Base-by-base conservation (phyloP, 805 yeast species). In the Hanseniaspora thailandica region DNA sequence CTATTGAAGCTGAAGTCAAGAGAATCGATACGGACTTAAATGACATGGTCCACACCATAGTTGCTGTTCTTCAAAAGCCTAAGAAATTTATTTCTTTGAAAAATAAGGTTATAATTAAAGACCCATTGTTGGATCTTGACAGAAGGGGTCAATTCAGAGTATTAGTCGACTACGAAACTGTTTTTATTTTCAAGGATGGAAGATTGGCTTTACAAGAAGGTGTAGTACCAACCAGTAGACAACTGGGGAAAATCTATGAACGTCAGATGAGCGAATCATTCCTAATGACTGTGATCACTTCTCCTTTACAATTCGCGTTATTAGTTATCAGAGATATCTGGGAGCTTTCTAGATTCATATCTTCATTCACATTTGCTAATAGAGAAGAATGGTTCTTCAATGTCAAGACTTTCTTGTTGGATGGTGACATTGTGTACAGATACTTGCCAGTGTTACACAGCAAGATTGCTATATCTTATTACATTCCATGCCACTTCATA, bases 11-110 rank as follows among this genome's bases (percentile, higher is more conserved):
- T 34, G 51, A 47, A n/a, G 28, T 30, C 30, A 38, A 35, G 13
- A 47, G 51, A 38, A 38, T 47, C 5, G 51, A 47, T 20, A n/a
- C 51, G 12, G 51, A 47, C n/a, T 15, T 47, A 36, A 26, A 36
- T 17, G 10, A 25, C 5, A 47, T 47, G 51, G 23, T 47, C 4
- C 43, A 47, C 12, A 28, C 13, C 3, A 28, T 47, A 13, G 31
- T 36, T n/a, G 7, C 28, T 2, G 39, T 20, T 7, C 12, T 12
- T 13, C 15, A 39, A 20, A 6, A 36, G 9, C 51, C 51, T 10
- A 5, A 12, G 3, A 26, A 47, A 26, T 13, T 25, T 17, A 13
- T 47, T 4, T 35, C 44, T 5, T 8, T 26, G 8, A 20, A 40
- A 22, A 19, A 22, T 6, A 15, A 10, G 20, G 12, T 13, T 6